Conservation (phyloP, 2,329 filamentous ascomycete species). For the Cephalotrichum gorgonifer region DNA sequence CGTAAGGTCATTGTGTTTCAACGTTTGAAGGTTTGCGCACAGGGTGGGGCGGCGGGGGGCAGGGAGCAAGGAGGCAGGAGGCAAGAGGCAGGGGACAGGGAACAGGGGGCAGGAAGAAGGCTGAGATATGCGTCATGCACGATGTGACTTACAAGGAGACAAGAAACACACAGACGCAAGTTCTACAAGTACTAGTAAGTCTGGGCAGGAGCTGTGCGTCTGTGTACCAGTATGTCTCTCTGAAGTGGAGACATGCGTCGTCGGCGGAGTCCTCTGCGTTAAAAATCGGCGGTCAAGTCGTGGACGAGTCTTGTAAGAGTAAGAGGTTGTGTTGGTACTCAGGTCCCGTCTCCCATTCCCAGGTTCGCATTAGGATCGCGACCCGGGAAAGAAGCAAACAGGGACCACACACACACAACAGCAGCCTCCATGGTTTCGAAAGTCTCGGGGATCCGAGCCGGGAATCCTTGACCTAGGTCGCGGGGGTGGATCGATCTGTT, state of each 20-base stretch:
- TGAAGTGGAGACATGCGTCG: background rate
- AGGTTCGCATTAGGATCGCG: background rate
- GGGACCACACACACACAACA: background rate
- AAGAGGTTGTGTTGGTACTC: background rate
- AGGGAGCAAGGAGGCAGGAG: background rate
- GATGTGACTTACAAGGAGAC: background rate
- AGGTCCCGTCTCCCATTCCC: background rate
- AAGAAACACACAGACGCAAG: background rate
- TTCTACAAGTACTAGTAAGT: too few relatives aligned
- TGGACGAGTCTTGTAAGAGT: too few relatives aligned
- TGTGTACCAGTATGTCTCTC: background rate
- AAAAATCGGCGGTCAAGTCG: too few relatives aligned
- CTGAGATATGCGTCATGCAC: background rate
- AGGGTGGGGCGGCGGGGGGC: background rate
- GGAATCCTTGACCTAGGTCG: background rate
- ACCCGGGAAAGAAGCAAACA: background rate
- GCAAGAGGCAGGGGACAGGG: background rate
- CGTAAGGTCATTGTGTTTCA: background rate
- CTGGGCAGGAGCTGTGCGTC: background rate
- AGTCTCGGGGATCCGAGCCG: background rate
- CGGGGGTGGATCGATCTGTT: too few relatives aligned
- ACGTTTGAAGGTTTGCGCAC: background rate
- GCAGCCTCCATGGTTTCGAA: background rate
- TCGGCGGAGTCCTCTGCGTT: background rate
- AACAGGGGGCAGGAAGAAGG: background rate